Percentiles rank a stretch among this genome's conserved stretches.
phyloP scores from a whole-genome alignment of 352 stramenopile genomes.

The Labyrinthula sp. region DNA sequence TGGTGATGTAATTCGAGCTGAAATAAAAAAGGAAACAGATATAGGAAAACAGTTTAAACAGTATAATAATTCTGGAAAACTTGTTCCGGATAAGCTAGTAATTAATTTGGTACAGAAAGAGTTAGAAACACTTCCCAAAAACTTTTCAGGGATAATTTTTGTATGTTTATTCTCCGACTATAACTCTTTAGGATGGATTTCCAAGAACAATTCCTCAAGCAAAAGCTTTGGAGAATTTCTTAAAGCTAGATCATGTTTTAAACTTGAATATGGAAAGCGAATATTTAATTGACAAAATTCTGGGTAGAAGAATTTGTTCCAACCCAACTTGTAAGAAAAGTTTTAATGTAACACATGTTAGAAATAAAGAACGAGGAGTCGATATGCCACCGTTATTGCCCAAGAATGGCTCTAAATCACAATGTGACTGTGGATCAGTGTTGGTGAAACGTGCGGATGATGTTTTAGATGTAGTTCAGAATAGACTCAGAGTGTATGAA shows the following conservation, averaged over 20 bases:
- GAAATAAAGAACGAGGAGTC: conserved; percentile 57
- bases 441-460: conserved; percentile 58
- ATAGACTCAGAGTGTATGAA: conserved; percentile 61
- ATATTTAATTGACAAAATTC: conserved; percentile 56
- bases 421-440: conserved; percentile 48
- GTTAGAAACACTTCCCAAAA: conserved; percentile 38
- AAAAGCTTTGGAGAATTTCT: conserved; percentile 50
- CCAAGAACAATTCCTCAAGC: conserved; percentile 61
- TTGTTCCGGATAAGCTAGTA: conserved; percentile 64
- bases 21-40: conserved; percentile 48
- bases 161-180: conserved; percentile 44
- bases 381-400: conserved; percentile 63
- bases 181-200: conserved; percentile 66
- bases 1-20: conserved; percentile 54
- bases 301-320: conserved; percentile 51
- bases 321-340: conserved; percentile 44
- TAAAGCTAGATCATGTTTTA: conserved; percentile 45
- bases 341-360: conserved; percentile 53
- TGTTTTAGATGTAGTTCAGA: conserved; percentile 47
- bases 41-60: conserved; percentile 48
- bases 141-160: conserved; percentile 49
- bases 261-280: conserved; percentile 66
- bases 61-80: conserved; percentile 52
- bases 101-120: conserved; percentile 58
- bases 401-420: conserved; percentile 46